Base-by-base conservation (phyloP, 2,329 filamentous ascomycete genomes). In the Monosporascus sp. region DNA sequence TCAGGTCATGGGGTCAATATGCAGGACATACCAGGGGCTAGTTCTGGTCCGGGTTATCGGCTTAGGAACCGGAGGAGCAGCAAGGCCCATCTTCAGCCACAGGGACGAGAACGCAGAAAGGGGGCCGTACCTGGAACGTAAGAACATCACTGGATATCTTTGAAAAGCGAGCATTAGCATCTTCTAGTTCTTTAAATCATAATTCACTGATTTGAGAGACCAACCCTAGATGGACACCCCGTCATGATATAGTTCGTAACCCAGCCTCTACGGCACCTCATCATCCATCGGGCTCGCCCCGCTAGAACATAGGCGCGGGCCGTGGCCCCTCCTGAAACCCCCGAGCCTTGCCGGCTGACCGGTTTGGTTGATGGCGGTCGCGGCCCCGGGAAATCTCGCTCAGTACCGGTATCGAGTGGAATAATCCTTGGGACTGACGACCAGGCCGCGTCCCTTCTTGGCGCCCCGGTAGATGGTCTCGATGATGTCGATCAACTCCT, bases 381-480 rank as follows among this genome's bases (percentile, higher is more conserved):
- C 31, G 14, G 31, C 31, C 9, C 31, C 31, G 9, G 9, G 31
- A 34, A 11, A 34, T 34, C 9, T 34, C 9, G 19, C 43, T 46
- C 24, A 69, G 55, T 69, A 69, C 48, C 64, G 62, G 51, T 69
- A 66, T 36, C 64, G 59, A 1, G 63, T 56, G 38, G 61, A 66
- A 61, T 74, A 78, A 69, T 85, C 92, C 79, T 97, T 99, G 1
- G 93, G 94, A 68, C 91, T 96, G 61, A 97, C 91, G 41, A 99
- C 94, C 63, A 99, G 75, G 87, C 95, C 94, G 51, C 93, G 81
- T 1, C 95, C 94, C 77, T 99, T 99, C 81, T 96, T 97, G 34
- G 94, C 94, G n/a, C 94, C 94, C 55, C 92, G 86, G 71, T 97
- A 99, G 57, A 99, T 92, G 5, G 92, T 97, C 79, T 99, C 94